Evolutionary conservation across 805 yeast genomes (phyloP), one percentile per base, ranked within the genome.

Genomic region (Candida rishiriensis): DNA sequence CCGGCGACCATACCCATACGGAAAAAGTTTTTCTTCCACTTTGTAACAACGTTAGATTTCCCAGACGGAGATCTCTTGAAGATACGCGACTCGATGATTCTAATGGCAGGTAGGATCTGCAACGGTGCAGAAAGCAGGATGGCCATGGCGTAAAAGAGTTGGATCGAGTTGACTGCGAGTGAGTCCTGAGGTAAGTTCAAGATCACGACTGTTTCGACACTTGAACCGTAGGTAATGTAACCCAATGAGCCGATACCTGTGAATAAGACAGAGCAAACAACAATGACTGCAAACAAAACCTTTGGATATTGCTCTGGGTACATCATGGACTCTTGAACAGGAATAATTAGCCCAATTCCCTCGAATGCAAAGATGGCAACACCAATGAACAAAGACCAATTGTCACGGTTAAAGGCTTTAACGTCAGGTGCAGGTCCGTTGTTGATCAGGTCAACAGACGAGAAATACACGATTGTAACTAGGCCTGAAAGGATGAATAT

Each of bases 311-410:
- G 75, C 48, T 80, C 79, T 1, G 93, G 93, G 52, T 83, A 66
- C 40, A 71, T 75, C 93, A 86, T 86, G 1, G 93, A 83, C 53
- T 85, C 87, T 56, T 85, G 88, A 42, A 86, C 83, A 0, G 95
- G 95, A 18, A 86, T 82, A 40, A 86, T 83, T 38, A 86, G 68
- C 0, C 95, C 93, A 45, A 86, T 85, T 1, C 95, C 95, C 65
- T 86, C 95, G 58, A 85, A 86, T n/a, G 93, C 88, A 68, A 86
- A 86, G 29, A 86, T 85, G 2, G 91, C 90, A 7, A 86, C 87
- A 9, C 95, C 95, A 40, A 85, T 80, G 56, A 85, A 85, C 39
- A 86, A 64, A 0, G 91, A 78, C 72, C 87, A 85, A 40, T 72
- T 72, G 4, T 72, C 68, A 29, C 67, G 48, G 60, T 85, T 85